Evolutionary conservation across 768 basidiomycete species (phyloP).

Genomic region (Leccinum rimulosum): DNA sequence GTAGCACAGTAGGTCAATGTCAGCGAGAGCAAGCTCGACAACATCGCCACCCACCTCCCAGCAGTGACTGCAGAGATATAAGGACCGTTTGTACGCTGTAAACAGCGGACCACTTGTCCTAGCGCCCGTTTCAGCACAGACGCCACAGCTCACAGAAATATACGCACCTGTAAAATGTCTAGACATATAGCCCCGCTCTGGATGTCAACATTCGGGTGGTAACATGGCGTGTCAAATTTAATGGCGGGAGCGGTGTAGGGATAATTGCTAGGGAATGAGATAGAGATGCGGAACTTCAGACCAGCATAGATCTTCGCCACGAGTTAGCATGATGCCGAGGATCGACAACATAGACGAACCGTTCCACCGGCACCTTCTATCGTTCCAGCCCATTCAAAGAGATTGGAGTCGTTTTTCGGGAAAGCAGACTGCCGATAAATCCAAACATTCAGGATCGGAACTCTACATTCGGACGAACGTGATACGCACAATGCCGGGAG

Average conservation of each 20-base stretch:
- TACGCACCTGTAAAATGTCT: slow-evolving; percentile 77
- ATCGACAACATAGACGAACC: slow-evolving; percentile 24
- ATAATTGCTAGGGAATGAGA: slow-evolving; percentile 84
- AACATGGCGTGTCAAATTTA: slow-evolving; percentile 87
- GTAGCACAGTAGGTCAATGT: slow-evolving; percentile 3
- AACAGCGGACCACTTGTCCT: slow-evolving; percentile 94
- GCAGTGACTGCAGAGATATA: slow-evolving; percentile 80
- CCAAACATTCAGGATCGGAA: background rate
- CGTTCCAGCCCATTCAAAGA: slow-evolving; percentile 89
- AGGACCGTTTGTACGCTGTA: slow-evolving; percentile 91
- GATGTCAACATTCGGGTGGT: slow-evolving; percentile 89
- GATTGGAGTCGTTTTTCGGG: slow-evolving; percentile 80
- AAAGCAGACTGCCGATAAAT: slow-evolving; percentile 67
- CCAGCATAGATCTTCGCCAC: slow-evolving; percentile 66
- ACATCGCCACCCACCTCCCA: slow-evolving; percentile 63
- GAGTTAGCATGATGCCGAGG: slow-evolving; percentile 3
- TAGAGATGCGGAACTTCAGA: slow-evolving; percentile 77
- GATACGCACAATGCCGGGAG: slow-evolving; percentile 76
- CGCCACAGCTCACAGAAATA: background rate
- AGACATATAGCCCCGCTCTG: slow-evolving; percentile 75
- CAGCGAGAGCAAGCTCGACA: background rate
- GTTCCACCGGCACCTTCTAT: slow-evolving; percentile 81
- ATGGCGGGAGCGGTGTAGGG: slow-evolving; percentile 84
- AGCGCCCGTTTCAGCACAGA: slow-evolving; percentile 9
- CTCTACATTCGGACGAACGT: background rate